phyloP scores from a whole-genome alignment of 257 asterid species.

The Nicotiana tabacum region DNA sequence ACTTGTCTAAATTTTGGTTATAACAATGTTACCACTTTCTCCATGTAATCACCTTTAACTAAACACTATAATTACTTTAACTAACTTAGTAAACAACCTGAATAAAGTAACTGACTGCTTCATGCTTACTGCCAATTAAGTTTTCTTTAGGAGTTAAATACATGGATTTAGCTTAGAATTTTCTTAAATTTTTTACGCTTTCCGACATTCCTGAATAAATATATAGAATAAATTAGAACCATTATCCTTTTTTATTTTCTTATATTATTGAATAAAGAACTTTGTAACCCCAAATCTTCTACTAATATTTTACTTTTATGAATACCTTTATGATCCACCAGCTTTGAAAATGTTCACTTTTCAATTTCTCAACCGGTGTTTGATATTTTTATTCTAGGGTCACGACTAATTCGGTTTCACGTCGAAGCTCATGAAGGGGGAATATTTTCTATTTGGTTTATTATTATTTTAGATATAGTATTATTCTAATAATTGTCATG shows the following conservation, averaged over 20 bases:
- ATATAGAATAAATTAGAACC: background rate
- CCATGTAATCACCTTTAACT: slow-evolving; percentile 6
- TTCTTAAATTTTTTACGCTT: background rate
- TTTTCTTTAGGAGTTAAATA: background rate
- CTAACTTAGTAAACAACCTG: slow-evolving; percentile 15
- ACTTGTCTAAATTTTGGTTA: background rate
- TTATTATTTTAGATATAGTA: too few relatives aligned
- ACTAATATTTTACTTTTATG: background rate
- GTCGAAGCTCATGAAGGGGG: too few relatives aligned
- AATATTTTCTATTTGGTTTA: too few relatives aligned
- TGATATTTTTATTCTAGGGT: rapidly evolving
- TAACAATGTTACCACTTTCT: background rate
- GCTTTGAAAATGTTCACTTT: background rate
- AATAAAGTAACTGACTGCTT: slow-evolving; percentile 5
- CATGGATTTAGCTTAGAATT: background rate
- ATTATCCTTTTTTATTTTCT: background rate
- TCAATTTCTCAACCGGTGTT: too few relatives aligned
- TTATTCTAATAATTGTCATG: too few relatives aligned
- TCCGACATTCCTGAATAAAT: slow-evolving; percentile 6
- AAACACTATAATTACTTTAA: slow-evolving; percentile 5
- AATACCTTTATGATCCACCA: background rate
- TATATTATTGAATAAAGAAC: background rate
- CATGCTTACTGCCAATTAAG: background rate
- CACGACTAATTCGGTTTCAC: too few relatives aligned
- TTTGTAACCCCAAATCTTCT: background rate